phyloP scores from a whole-genome alignment of 1,284 basidiomycete species.

The Papiliotrema nemorosa region DNA sequence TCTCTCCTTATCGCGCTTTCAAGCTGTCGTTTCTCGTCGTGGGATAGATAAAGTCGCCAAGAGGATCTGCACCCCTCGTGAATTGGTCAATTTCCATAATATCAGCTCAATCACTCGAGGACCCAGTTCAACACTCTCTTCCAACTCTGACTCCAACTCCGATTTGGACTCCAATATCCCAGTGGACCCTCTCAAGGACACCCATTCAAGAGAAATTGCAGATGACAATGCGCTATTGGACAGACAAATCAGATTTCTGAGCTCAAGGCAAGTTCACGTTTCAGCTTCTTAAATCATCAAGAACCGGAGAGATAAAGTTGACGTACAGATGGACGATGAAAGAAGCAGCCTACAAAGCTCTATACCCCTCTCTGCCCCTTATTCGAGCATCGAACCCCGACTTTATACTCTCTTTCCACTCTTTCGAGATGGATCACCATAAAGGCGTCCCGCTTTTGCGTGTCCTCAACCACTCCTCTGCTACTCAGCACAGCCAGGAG shows the following conservation, averaged over 20 bases:
- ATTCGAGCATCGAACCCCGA: background rate
- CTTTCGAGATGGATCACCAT: constrained; percentile 52
- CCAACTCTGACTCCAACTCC: too few species aligned
- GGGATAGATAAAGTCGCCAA: constrained; percentile 55
- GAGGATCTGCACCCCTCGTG: constrained; percentile 60
- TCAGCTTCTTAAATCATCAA: background rate
- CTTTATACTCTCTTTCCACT: constrained; percentile 43
- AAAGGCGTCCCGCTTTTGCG: background rate
- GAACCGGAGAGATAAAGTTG: background rate
- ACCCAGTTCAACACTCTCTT: background rate
- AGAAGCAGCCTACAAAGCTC: constrained; percentile 85
- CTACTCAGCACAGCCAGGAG: background rate
- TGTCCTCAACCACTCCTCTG: background rate
- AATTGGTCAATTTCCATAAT: constrained; percentile 14
- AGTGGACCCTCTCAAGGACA: background rate
- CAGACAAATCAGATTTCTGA: constrained; percentile 14
- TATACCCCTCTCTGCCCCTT: constrained; percentile 48
- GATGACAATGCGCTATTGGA: background rate
- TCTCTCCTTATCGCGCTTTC: constrained; percentile 65
- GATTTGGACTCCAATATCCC: too few species aligned
- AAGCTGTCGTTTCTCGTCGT: constrained; percentile 57
- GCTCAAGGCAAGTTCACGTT: constrained; percentile 12
- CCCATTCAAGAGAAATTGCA: background rate
- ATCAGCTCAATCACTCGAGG: background rate
- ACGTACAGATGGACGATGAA: constrained; percentile 83